A percentile compares a stretch with the other conserved stretches of the same genome.
These are phyloP conservation scores for Coemansia aciculifera DNA, from an alignment of 192 early-diverging fungal species.

Conservation along the genomic window DNA sequence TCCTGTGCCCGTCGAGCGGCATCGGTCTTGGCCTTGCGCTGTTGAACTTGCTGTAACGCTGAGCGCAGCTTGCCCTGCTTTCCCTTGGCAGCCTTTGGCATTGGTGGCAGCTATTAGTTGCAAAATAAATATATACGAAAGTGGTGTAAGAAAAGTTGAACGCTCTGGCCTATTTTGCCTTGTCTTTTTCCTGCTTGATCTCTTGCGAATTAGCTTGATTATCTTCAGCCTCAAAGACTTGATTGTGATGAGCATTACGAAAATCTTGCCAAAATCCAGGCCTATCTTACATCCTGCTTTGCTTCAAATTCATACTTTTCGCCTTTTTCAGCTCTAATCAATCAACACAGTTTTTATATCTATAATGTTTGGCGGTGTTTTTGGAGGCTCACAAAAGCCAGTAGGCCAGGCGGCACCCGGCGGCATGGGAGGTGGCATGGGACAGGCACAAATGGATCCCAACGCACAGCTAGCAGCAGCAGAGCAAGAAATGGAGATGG, in stretches of 20 bases:
- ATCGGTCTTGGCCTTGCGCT: slow-evolving; percentile 19
- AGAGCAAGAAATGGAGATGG: slow-evolving; percentile 83
- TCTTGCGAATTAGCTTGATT: background rate
- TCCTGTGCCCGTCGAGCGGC: background rate
- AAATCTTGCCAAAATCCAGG: background rate
- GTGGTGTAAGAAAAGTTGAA: background rate
- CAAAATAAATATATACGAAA: slow-evolving; percentile 1
- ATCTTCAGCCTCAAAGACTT: background rate
- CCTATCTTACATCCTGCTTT: background rate
- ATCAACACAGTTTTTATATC: background rate
- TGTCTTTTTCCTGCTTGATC: background rate
- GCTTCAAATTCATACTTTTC: slow-evolving; percentile 6
- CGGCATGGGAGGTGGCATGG: slow-evolving; percentile 23
- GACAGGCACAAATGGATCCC: slow-evolving; percentile 41
- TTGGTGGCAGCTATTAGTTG: background rate
- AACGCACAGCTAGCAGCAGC: slow-evolving; percentile 56
- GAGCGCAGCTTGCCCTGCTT: slow-evolving; percentile 24
- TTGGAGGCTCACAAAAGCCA: slow-evolving; percentile 37
- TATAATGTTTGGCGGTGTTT: slow-evolving; percentile 50
- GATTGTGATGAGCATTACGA: background rate
- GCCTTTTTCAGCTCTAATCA: slow-evolving; percentile 4
- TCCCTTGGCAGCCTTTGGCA: slow-evolving; percentile 17
- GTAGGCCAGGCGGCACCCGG: slow-evolving; percentile 4
- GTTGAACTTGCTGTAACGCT: slow-evolving; percentile 16
- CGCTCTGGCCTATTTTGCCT: background rate